Base-by-base conservation (phyloP, 1,284 basidiomycete genomes). In the Ganoderma meredithae region DNA sequence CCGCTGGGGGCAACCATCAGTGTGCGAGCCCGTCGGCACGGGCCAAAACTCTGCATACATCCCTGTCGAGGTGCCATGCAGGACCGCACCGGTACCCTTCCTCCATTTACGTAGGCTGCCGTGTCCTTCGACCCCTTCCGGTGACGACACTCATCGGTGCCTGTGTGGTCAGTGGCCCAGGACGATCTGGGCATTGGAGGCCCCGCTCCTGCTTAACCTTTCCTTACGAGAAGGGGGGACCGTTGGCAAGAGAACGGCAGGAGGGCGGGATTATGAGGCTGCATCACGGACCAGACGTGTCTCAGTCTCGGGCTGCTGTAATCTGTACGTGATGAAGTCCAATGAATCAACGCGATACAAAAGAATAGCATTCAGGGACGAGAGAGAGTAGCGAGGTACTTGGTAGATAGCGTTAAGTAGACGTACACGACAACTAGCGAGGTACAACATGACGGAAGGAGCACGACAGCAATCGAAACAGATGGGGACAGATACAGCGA, bases 351-450 rank as follows among this genome's bases (percentile, higher is more conserved):
- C 7, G 49, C n/a, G 27, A 53, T 44, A 66, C 60, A 40, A 47
- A 33, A 60, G 52, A 39, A 64, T 56, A 43, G 27, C 39, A 55
- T 56, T 66, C 60, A n/a, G 53, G 39, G 17, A n/a, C 59, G 44
- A 47, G 39, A 43, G 40, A 17, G 22, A n/a, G 55, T 39, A 39
- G 19, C 55, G 33, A 58, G n/a, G 7, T 22, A 25, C 7, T 33
- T 41, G 33, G n/a, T 41, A 22, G 41, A 62, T n/a, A 61, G 49
- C 64, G 60, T 53, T 53, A 44, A 47, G 59, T 33, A 63, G 5
- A 12, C 17, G 60, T 52, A 39, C 36, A 52, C 9, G 61, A 62
- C 47, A 39, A 39, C 61, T 33, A 62, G 22, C 53, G 39, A 31
- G 56, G 43, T 58, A 60, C 58, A 60, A 39, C 58, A 60, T 19